Evolutionary conservation across 306 rosid species (phyloP).

Genomic region (Glycine soja): DNA sequence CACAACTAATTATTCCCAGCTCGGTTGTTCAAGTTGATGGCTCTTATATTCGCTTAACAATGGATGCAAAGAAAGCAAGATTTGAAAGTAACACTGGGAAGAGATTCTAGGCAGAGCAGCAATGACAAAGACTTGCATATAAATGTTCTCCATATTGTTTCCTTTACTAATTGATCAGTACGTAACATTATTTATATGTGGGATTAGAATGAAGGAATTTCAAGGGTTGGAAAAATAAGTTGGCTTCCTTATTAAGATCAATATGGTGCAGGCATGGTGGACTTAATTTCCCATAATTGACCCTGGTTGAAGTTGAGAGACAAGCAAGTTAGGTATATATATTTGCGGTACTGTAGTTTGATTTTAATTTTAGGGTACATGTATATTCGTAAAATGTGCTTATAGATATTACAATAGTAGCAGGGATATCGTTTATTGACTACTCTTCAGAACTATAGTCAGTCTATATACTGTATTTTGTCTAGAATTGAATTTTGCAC

Average conservation of each 20-base stretch:
- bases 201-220: conserved; percentile 35
- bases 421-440: conserved; percentile 13
- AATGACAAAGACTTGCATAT: conserved; percentile 10
- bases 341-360: conserved; percentile 17
- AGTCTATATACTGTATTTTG: conserved; percentile 1
- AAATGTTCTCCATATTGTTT: background rate
- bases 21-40: conserved; percentile 71
- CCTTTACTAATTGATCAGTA: background rate
- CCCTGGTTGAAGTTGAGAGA: conserved; percentile 31
- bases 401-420: background rate
- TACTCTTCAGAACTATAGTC: background rate
- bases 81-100: conserved; percentile 46
- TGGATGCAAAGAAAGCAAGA: conserved; percentile 70
- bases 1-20: conserved; percentile 64
- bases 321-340: background rate
- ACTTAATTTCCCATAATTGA: conserved; percentile 10
- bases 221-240: background rate
- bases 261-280: background rate
- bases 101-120: conserved; percentile 46
- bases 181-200: conserved; percentile 37
- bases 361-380: conserved; percentile 36
- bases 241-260: conserved; percentile 29
- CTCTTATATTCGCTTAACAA: conserved; percentile 56
- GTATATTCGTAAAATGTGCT: conserved; percentile 11
- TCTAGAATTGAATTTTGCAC: background rate